A percentile compares a stretch with the other conserved stretches of the same genome.
These are phyloP conservation scores for Agarophyton chilense DNA, from an alignment of 23 red algal species.

Conservation along the genomic window DNA sequence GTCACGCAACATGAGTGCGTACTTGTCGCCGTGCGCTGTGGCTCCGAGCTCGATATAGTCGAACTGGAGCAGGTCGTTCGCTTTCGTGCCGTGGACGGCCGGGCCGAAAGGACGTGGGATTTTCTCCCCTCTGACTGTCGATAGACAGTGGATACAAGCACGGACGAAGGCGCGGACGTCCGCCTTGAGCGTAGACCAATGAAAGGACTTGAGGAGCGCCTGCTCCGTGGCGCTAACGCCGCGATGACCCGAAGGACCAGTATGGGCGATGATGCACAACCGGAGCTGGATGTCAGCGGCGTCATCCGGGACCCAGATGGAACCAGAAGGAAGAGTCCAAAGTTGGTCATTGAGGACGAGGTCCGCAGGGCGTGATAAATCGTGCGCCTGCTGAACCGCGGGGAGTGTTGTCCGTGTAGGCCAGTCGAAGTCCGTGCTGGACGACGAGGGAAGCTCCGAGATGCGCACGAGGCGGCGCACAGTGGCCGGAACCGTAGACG, in stretches of 20 bases:
- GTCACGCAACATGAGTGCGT: constrained; percentile 11
- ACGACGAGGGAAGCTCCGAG: constrained; percentile 31
- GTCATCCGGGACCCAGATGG: constrained; percentile 43
- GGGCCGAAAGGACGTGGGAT: constrained; percentile 41
- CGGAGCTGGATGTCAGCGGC: constrained; percentile 35
- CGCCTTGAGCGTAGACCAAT: neutral
- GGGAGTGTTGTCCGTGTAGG: constrained; percentile 1
- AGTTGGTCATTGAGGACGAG: neutral
- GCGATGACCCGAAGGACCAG: constrained; percentile 12
- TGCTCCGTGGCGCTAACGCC: neutral
- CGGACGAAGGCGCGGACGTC: constrained; percentile 50
- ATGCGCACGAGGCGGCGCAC: constrained; percentile 17
- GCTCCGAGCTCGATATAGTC: constrained; percentile 27
- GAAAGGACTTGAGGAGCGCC: too few species aligned
- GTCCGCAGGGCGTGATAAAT: neutral
- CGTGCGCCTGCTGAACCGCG: neutral
- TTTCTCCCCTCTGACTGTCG: constrained; percentile 37
- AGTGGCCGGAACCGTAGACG: neutral
- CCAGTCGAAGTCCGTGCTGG: constrained; percentile 1
- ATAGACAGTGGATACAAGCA: constrained; percentile 52
- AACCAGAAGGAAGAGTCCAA: neutral
- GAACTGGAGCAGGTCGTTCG: constrained; percentile 51
- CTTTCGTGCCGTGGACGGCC: constrained; percentile 3
- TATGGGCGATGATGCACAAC: constrained; percentile 11
- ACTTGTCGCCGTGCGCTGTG: neutral